Evolutionary conservation across 139 green algal species (phyloP), one percentile per base, ranked within the genome.

Genomic region (Picochlorum sp.): DNA sequence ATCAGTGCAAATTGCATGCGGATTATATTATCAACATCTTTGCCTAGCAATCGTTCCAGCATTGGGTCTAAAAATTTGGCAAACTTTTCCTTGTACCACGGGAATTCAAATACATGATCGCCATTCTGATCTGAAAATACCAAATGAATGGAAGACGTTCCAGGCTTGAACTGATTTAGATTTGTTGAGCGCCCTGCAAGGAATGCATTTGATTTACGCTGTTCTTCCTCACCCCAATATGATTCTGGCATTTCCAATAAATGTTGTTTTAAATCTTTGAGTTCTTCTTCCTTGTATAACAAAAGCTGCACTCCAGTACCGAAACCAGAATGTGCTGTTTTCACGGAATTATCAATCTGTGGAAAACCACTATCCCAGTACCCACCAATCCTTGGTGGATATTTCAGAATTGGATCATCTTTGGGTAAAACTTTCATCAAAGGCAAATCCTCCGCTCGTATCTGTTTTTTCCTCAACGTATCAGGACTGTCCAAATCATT

Each of bases 1-100:
- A 89, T 86, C 32, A 63, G 56, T 0, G 82, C 73, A 7, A 89
- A 65, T 67, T 88, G 82, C 58, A 86, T 40, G 5, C 82, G 75
- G 50, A 89, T 81, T 5, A 89, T 62, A 30, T 85, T 83, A 39
- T 41, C 5, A 54, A 84, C 55, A 64, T 82, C 70, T 1, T 2
- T 32, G 5, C 29, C 33, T 1, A 61, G 40, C 13, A 85, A 74
- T 73, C 83, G 59, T 5, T 73, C 30, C 12, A 89, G 25, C 7
- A 87, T n/a, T 14, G 77, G 77, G 52, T 87, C 75, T 22, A 89
- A 13, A 28, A 36, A 32, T 0, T 41, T 26, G 18, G 54, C 57
- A 32, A 85, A 86, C 33, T 70, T 63, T 2, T 77, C 52, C 26
- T 51, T 51, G 57, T 84, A 86, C 50, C 68, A 80, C 7, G 82